phyloP scores from a whole-genome alignment of 305 asterid species.

The Fraxinus xanthoxyloides region DNA sequence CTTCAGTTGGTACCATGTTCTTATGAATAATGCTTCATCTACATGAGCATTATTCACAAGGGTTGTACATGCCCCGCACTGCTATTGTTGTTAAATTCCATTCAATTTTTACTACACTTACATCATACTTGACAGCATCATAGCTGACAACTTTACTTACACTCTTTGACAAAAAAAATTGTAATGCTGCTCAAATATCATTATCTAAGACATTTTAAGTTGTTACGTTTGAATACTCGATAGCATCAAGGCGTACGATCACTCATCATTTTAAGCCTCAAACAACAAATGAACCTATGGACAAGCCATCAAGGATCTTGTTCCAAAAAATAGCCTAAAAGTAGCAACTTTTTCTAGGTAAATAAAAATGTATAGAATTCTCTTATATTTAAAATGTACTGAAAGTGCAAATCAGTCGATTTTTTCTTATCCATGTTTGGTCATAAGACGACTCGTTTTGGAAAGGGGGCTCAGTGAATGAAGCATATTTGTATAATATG shows the following conservation, averaged over 20 bases:
- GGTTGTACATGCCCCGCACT: too few species aligned
- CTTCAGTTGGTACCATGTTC: not conserved
- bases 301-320: not conserved
- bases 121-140: too few species aligned
- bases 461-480: not conserved
- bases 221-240: not conserved
- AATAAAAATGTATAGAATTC: not conserved
- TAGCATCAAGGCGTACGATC: not conserved
- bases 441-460: not conserved
- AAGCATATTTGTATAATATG: not conserved
- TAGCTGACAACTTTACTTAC: too few species aligned
- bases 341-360: not conserved
- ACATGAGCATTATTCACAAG: too few species aligned
- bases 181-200: not conserved
- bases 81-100: too few species aligned
- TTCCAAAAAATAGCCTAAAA: not conserved
- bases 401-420: not conserved
- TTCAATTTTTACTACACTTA: too few species aligned
- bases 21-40: too few species aligned
- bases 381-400: not conserved
- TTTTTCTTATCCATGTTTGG: not conserved
- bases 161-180: too few species aligned
- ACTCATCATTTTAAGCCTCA: not conserved
- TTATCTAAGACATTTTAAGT: not conserved
- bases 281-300: not conserved